Percentiles rank a stretch among this genome's conserved stretches.
Evolutionary conservation across 805 yeast genomes (phyloP).

Genomic region (Spathaspora sp.): DNA sequence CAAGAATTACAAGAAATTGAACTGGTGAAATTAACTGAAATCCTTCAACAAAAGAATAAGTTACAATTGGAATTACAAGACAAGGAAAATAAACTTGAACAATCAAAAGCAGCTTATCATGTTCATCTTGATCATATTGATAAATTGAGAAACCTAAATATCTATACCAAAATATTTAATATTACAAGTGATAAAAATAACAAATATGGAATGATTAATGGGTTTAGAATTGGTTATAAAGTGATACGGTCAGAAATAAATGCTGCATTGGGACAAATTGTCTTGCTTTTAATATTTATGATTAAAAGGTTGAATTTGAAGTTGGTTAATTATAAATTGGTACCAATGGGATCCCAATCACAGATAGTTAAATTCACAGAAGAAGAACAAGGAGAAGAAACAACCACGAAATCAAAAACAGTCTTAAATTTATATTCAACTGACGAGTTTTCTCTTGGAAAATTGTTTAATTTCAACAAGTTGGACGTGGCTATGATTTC

Average conservation of each 20-base stretch:
- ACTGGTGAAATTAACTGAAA: constrained; percentile 42
- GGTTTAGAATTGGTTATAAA: constrained; percentile 70
- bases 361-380: constrained; percentile 56
- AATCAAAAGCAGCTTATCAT: constrained; percentile 61
- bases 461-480: constrained; percentile 68
- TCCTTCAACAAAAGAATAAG: constrained; percentile 50
- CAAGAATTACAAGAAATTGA: constrained; percentile 30
- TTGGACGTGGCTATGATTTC: constrained; percentile 83
- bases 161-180: constrained; percentile 76
- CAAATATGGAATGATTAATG: constrained; percentile 83
- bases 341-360: constrained; percentile 84
- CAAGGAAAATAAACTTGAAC: constrained; percentile 54
- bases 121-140: constrained; percentile 64
- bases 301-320: constrained; percentile 52
- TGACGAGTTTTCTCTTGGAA: constrained; percentile 70
- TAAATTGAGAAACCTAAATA: constrained; percentile 68
- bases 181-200: constrained; percentile 61
- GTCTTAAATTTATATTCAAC: constrained; percentile 58
- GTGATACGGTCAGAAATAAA: constrained; percentile 91
- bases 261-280: constrained; percentile 85
- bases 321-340: constrained; percentile 56
- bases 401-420: constrained; percentile 26
- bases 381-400: constrained; percentile 11
- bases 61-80: constrained; percentile 50
- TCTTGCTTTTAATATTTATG: constrained; percentile 65